Evolutionary conservation across 176 grass and related monocot species (phyloP), one percentile per base, ranked within the genome.

Genomic region (Otatea glauca): DNA sequence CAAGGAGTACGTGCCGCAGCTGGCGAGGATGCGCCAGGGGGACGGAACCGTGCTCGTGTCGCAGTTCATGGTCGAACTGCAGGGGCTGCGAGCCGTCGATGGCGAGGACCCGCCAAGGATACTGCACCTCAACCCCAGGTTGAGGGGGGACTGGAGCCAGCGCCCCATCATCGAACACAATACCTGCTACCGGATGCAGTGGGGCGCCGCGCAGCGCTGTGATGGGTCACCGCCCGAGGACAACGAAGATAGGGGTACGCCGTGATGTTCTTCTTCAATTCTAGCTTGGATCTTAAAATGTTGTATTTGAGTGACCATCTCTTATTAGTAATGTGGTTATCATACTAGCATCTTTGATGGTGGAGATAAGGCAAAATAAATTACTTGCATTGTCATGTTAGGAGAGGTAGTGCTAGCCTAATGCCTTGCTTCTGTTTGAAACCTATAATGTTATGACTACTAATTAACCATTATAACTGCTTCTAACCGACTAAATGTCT

Each of bases 151-250:
- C 65, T 98, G 93, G 91, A 98, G 89, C 76, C 88, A 95, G 88
- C 90, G 85, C 15, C 91, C 93, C 21, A 86, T 98, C 83, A 90
- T 98, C n/a, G 93, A 98, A 81, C 93, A 94, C 65, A 98, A 98
- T 13, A 95, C 93, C 3, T 95, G 96, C 80, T 98, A 95, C 69
- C 70, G 96, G 63, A 95, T 98, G 96, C 93, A 95, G 83, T 98
- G 96, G 96, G 91, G 89, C 17, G 48, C 83, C 0, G 87, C 91
- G 1, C 90, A 92, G 85, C 79, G 96, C 24, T 98, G 96, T 18
- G 89, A 95, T 17, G 93, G 96, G 2, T 78, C 83, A 3, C 88
- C 89, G 13, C 84, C 88, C 0, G 81, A 92, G 54, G 93, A 88
- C 47, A 85, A 87, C 1, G 91, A 95, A 10, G 96, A 98, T 55